Percentiles rank a stretch among this genome's conserved stretches.
These are phyloP conservation scores for Salmacisia buchloeana DNA, from an alignment of 1,284 basidiomycete genomes.

Conservation along the genomic window DNA sequence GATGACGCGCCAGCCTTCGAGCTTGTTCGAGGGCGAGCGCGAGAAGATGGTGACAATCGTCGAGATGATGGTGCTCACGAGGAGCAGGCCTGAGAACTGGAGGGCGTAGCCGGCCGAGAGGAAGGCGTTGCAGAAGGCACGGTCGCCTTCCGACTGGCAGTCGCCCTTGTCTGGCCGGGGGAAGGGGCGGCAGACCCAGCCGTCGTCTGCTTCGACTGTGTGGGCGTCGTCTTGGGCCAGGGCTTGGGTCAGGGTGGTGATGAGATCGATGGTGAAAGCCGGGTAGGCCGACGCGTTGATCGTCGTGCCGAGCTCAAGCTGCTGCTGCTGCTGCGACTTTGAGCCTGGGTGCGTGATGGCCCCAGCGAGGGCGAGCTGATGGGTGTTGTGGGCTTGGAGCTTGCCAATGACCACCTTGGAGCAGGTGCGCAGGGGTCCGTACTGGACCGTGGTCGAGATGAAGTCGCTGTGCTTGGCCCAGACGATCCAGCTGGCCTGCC, in stretches of 20 bases:
- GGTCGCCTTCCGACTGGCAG: conserved; percentile 2
- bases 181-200: conserved; percentile 1
- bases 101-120: conserved; percentile 3
- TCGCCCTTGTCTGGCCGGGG: conserved; percentile 1
- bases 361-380: neutral
- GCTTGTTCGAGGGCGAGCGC: neutral
- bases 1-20: conserved; percentile 1
- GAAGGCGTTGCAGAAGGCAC: conserved; percentile 7
- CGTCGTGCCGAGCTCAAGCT: neutral
- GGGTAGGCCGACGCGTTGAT: conserved; percentile 2
- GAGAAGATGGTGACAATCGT: neutral
- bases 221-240: neutral
- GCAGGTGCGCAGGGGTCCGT: conserved; percentile 2
- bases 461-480: neutral
- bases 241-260: neutral
- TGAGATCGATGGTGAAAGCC: neutral
- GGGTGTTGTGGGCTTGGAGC: neutral
- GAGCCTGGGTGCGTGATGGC: neutral
- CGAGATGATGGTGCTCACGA: neutral
- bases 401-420: neutral
- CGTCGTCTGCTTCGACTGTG: neutral
- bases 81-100: neutral
- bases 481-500: conserved; percentile 1
- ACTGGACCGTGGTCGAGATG: neutral
- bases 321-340: neutral